These are phyloP conservation scores for Mycena metata DNA, from an alignment of 768 basidiomycete genomes.

Conservation along the genomic window DNA sequence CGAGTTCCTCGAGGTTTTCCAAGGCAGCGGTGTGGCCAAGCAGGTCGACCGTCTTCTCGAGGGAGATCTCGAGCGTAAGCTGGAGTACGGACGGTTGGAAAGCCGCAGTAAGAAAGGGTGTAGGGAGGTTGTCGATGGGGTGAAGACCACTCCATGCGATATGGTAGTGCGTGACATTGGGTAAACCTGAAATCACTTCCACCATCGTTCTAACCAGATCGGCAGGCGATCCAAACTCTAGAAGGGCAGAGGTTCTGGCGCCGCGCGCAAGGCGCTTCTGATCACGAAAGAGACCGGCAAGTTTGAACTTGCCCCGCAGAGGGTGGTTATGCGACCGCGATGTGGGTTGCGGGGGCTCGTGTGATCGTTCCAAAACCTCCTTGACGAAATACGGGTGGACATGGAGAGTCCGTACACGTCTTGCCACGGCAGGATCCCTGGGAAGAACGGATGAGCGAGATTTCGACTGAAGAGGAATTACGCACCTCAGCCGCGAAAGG, in stretches of 20 bases:
- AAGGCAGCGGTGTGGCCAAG: conserved; percentile 47
- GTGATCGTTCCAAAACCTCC: conserved; percentile 51
- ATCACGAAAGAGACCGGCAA: conserved; percentile 52
- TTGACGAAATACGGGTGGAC: conserved; percentile 64
- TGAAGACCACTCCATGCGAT: conserved; percentile 64
- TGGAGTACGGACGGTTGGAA: conserved; percentile 55
- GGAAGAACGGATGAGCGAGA: conserved; percentile 10
- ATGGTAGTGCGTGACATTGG: conserved; percentile 63
- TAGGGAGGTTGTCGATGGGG: conserved; percentile 43
- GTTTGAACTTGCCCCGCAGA: conserved; percentile 38
- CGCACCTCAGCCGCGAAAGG: conserved; percentile 46
- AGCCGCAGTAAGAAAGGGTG: conserved; percentile 52
- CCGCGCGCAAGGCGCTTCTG: conserved; percentile 44
- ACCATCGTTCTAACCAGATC: conserved; percentile 57
- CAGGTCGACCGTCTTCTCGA: conserved; percentile 56
- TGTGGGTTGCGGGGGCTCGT: conserved; percentile 12
- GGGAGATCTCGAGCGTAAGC: conserved; percentile 58
- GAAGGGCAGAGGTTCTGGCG: conserved; percentile 46
- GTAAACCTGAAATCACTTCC: conserved; percentile 58
- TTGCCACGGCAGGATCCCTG: conserved; percentile 64
- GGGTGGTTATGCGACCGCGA: conserved; percentile 15
- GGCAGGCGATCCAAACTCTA: conserved; percentile 49
- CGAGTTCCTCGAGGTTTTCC: conserved; percentile 56
- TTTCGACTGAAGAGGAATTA: conserved; percentile 40
- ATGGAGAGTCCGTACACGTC: conserved; percentile 62